A percentile compares a stretch with the other conserved stretches of the same genome.
Conservation (phyloP, 371 early-diverging fungal species). For the Mortierella sp. region DNA sequence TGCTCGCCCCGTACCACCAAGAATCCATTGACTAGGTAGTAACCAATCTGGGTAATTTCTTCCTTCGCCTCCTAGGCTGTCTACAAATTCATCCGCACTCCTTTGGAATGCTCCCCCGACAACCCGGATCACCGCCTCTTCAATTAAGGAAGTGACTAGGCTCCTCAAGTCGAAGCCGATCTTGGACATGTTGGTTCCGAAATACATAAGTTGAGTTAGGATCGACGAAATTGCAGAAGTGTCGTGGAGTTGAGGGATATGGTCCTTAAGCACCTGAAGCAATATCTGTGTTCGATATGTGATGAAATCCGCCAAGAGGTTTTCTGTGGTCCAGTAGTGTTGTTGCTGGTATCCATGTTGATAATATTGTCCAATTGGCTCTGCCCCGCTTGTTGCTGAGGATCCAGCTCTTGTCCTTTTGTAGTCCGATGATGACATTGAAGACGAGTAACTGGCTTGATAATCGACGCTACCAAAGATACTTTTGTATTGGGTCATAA, state of each 20-base stretch:
- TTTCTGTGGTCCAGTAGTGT: constrained; percentile 50
- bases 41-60: constrained; percentile 50
- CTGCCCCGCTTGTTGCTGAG: not conserved
- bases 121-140: constrained; percentile 70
- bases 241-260: constrained; percentile 70
- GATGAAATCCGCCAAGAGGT: constrained; percentile 67
- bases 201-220: constrained; percentile 85
- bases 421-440: constrained; percentile 46
- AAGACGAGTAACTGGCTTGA: constrained; percentile 26
- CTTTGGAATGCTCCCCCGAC: constrained; percentile 64
- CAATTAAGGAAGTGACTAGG: constrained; percentile 71
- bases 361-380: constrained; percentile 37
- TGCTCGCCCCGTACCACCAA: constrained; percentile 48
- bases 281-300: constrained; percentile 59
- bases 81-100: constrained; percentile 62
- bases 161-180: constrained; percentile 85
- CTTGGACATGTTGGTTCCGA: constrained; percentile 84
- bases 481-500: constrained; percentile 83
- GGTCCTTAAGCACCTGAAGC: constrained; percentile 48
- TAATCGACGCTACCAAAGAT: constrained; percentile 74
- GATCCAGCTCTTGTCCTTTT: constrained; percentile 19
- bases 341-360: constrained; percentile 25
- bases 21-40: constrained; percentile 67
- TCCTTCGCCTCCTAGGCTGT: constrained; percentile 53
- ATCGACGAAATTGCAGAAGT: constrained; percentile 74